A percentile compares a stretch with the other conserved stretches of the same genome.
These are phyloP conservation scores for Tetraselmis chui DNA, from an alignment of 139 green algal species.

Conservation along the genomic window DNA sequence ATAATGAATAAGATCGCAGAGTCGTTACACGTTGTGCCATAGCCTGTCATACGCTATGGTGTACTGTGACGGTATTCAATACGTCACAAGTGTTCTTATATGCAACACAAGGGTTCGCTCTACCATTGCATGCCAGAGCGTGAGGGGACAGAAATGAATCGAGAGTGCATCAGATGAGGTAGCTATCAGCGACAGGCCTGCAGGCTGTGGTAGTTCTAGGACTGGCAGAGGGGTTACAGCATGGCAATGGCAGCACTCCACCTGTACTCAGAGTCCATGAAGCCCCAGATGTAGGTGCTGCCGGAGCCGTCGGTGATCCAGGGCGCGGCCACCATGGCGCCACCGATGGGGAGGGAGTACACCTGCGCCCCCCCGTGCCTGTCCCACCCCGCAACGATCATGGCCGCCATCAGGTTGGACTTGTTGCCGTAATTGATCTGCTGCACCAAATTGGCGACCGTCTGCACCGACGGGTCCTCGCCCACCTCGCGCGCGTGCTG, in stretches of 20 bases:
- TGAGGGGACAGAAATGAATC: too few relatives aligned
- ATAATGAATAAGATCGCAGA: too few relatives aligned
- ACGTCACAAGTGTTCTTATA: too few relatives aligned
- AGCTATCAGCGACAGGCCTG: too few relatives aligned
- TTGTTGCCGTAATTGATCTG: slow-evolving; percentile 92
- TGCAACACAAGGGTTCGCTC: too few relatives aligned
- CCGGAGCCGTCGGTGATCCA: slow-evolving; percentile 88
- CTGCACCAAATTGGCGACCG: slow-evolving; percentile 79
- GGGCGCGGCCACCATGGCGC: slow-evolving; percentile 61
- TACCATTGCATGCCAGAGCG: too few relatives aligned
- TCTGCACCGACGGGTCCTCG: slow-evolving; percentile 52
- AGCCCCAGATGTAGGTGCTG: slow-evolving; percentile 85
- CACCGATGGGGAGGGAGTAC: slow-evolving; percentile 81
- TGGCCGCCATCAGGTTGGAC: slow-evolving; percentile 75
- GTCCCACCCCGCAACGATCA: slow-evolving; percentile 95
- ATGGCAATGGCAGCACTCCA: slow-evolving; percentile 14
- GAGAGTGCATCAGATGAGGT: too few relatives aligned
- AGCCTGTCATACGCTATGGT: too few relatives aligned
- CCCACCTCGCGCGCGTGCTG: slow-evolving; percentile 50
- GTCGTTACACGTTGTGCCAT: too few relatives aligned
- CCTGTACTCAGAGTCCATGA: slow-evolving; percentile 71
- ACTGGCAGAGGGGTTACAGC: too few relatives aligned
- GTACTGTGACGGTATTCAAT: too few relatives aligned
- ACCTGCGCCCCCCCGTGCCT: slow-evolving; percentile 55
- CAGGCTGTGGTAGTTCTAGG: too few relatives aligned